These are phyloP conservation scores for Metschnikowia anglica DNA, from an alignment of 805 yeast species.

Conservation along the genomic window DNA sequence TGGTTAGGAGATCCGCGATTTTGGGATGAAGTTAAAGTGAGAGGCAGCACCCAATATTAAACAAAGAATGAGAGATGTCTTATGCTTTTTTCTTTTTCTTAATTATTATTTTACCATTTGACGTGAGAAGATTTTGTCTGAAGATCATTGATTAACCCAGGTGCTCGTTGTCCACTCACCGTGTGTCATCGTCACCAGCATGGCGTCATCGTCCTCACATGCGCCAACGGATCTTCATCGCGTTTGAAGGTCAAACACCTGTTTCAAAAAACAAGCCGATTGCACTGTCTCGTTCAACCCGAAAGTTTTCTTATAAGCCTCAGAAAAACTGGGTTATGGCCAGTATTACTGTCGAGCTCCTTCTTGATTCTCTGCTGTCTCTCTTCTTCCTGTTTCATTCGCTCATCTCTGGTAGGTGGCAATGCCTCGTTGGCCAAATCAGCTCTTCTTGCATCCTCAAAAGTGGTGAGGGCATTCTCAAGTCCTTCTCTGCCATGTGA, in stretches of 20 bases:
- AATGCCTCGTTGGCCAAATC: conserved; percentile 83
- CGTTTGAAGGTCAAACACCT: too few relatives aligned
- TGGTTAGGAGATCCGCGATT: not conserved
- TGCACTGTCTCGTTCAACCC: conserved; percentile 6
- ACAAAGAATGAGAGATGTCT: not conserved
- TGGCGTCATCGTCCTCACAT: too few relatives aligned
- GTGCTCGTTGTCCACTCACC: too few relatives aligned
- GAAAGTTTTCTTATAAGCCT: conserved; percentile 40
- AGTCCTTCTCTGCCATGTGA: conserved; percentile 82
- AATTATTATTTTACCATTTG: not conserved
- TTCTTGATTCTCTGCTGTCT: conserved; percentile 43
- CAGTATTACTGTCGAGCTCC: conserved; percentile 32
- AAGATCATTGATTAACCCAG: too few relatives aligned
- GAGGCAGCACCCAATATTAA: not conserved
- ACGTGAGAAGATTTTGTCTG: not conserved
- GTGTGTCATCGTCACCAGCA: not conserved
- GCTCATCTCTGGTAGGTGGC: conserved; percentile 75
- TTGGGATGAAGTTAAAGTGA: not conserved
- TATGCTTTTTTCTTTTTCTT: not conserved
- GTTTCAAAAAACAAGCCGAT: not conserved
- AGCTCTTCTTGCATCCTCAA: conserved; percentile 79
- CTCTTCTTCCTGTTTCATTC: conserved; percentile 44
- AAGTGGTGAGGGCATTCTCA: conserved; percentile 62
- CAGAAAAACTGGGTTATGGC: conserved; percentile 38
- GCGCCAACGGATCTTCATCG: too few relatives aligned